phyloP scores from a whole-genome alignment of 371 early-diverging fungal genomes.

The Mortierella sp. region DNA sequence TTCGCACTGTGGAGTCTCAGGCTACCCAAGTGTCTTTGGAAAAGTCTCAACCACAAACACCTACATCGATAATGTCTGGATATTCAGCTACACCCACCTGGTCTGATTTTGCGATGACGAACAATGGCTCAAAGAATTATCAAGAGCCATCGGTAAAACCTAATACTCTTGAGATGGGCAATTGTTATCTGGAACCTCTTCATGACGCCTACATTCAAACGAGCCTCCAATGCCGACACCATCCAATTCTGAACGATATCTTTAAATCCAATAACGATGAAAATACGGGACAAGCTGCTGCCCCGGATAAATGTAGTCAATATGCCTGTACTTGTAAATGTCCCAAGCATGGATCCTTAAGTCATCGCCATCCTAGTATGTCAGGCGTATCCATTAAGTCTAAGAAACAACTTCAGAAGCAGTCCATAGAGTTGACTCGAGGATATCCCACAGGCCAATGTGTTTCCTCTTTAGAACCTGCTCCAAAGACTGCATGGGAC shows the following conservation, averaged over 20 bases:
- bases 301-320: neutral
- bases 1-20: neutral
- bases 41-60: neutral
- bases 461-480: constrained; percentile 25
- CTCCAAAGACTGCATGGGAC: constrained; percentile 39
- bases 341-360: constrained; percentile 6
- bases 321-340: constrained; percentile 33
- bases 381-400: constrained; percentile 8
- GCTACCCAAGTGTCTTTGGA: neutral
- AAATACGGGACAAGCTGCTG: neutral
- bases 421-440: constrained; percentile 26
- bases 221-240: constrained; percentile 11
- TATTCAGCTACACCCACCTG: constrained; percentile 15
- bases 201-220: constrained; percentile 5
- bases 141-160: neutral
- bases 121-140: constrained; percentile 16
- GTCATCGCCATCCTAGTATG: neutral
- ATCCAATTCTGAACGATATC: constrained; percentile 21
- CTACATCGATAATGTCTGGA: constrained; percentile 2
- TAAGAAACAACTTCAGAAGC: constrained; percentile 24
- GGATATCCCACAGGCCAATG: constrained; percentile 52
- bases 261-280: constrained; percentile 2
- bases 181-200: constrained; percentile 1
- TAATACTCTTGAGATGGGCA: neutral
- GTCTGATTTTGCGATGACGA: constrained; percentile 50